These are phyloP conservation scores for Cymbopogon citratus DNA, from an alignment of 176 grass and related monocot species.

Conservation along the genomic window DNA sequence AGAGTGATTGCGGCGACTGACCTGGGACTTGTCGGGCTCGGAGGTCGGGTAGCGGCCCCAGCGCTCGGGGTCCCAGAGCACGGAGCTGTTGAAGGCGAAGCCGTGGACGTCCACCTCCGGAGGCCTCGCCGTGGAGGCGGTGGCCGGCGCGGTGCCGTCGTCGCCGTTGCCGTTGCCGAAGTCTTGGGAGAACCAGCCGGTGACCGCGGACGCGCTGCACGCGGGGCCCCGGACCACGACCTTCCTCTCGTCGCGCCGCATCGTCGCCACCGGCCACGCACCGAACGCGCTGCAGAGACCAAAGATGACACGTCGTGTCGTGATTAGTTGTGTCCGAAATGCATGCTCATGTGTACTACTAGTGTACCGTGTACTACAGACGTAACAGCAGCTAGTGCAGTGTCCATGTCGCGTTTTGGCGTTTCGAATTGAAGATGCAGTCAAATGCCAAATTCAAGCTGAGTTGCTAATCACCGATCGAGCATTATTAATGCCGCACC, in stretches of 20 bases:
- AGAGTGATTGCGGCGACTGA: slow-evolving; percentile 8
- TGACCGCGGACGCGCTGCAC: slow-evolving; percentile 61
- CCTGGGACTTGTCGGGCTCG: slow-evolving; percentile 87
- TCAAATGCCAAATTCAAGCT: background rate
- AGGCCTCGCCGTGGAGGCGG: slow-evolving; percentile 1
- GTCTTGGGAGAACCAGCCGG: slow-evolving; percentile 81
- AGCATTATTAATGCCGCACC: background rate
- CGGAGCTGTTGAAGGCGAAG: slow-evolving; percentile 92
- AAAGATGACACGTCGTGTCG: background rate
- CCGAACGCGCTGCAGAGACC: slow-evolving; percentile 62
- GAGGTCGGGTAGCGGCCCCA: slow-evolving; percentile 87
- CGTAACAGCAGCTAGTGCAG: no score
- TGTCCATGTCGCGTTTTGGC: background rate
- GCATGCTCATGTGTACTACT: background rate
- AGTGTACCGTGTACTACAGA: background rate
- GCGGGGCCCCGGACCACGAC: slow-evolving; percentile 72
- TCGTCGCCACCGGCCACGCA: slow-evolving; percentile 81
- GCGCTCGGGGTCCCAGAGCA: slow-evolving; percentile 91
- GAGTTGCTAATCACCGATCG: background rate
- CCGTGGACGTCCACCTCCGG: slow-evolving; percentile 40
- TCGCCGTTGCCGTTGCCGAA: slow-evolving; percentile 10
- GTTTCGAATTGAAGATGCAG: background rate
- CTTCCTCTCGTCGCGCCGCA: slow-evolving; percentile 50
- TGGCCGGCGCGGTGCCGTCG: background rate
- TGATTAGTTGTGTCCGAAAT: background rate